phyloP scores from a whole-genome alignment of 2,329 filamentous ascomycete species.

The Cylindrodendrum hubeiense region DNA sequence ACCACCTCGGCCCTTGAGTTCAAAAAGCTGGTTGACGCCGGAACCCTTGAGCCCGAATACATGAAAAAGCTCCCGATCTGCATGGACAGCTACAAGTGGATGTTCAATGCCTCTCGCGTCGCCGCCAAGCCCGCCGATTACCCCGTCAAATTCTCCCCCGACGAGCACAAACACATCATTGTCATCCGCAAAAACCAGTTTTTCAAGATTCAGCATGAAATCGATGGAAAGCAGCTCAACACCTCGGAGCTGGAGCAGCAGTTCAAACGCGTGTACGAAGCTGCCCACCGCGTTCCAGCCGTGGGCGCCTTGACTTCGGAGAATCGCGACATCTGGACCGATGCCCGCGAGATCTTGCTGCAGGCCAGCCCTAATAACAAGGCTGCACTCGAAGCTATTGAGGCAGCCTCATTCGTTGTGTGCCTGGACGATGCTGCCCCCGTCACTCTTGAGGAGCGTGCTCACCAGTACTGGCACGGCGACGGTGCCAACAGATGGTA shows the following conservation, averaged over 20 bases:
- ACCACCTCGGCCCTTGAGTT: constrained; percentile 89
- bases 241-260: constrained; percentile 90
- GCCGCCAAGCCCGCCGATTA: constrained; percentile 86
- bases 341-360: constrained; percentile 82
- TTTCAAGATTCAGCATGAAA: constrained; percentile 89
- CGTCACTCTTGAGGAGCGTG: constrained; percentile 94
- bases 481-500: constrained; percentile 97
- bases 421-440: constrained; percentile 94
- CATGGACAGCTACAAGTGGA: constrained; percentile 98
- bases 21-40: constrained; percentile 89
- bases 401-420: constrained; percentile 90
- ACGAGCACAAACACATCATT: constrained; percentile 87
- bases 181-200: constrained; percentile 97
- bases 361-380: constrained; percentile 84
- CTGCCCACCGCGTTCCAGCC: constrained; percentile 77
- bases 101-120: constrained; percentile 96
- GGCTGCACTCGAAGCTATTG: constrained; percentile 81
- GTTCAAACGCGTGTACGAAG: constrained; percentile 86
- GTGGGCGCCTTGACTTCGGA: constrained; percentile 90
- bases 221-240: constrained; percentile 87
- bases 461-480: constrained; percentile 97
- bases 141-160: constrained; percentile 81
- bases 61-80: constrained; percentile 98
- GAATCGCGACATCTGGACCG: constrained; percentile 93
- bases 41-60: constrained; percentile 93